Base-by-base conservation (phyloP, 1,284 basidiomycete genomes). In the Coniophora puteana region DNA sequence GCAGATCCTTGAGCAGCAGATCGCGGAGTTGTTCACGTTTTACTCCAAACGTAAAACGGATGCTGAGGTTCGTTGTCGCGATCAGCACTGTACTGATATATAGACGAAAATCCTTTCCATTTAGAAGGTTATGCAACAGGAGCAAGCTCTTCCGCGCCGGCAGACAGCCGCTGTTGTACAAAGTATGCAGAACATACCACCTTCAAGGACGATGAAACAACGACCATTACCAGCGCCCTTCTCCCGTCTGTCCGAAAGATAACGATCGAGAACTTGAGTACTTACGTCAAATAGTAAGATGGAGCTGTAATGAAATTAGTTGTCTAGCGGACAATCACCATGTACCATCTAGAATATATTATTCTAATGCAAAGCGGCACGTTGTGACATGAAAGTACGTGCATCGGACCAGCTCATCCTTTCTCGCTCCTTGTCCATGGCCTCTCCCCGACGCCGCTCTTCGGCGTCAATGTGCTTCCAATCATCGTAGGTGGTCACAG, bases 401-500 rank as follows among this genome's bases (percentile, higher is more conserved):
- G 68, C 78, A 36, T 78, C 74, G 38, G 71, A 65, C 84, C 85
- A 89, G 1, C 50, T 53, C 78, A 93, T 82, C 48, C 90, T 72
- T 64, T 93, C 90, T 36, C 88, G 69, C 59, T 87, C 82, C 63
- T 93, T 93, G 3, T 80, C 82, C 18, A 65, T 43, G 28, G 53
- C 56, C 43, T 68, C 57, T 0, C 89, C 89, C 36, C 76, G 63
- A 45, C 68, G 62, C 21, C 74, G 54, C 59, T 93, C 89, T 55
- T 84, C 85, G 13, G 61, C 68, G 54, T 89, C 76, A 12, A 92
- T 65, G 42, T 49, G 55, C 59, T 73, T 78, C 90, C 89, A 93
- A 48, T 83, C 79, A 12, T 63, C 61, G 51, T 89, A 91, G 32
- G 66, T 63, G 10, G 75, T 73, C 4, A 90, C 72, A 10, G 53